Percentiles rank a stretch among this genome's conserved stretches.
Conservation (phyloP, 129 eudicot genomes). For the Saussurea involucrata region DNA sequence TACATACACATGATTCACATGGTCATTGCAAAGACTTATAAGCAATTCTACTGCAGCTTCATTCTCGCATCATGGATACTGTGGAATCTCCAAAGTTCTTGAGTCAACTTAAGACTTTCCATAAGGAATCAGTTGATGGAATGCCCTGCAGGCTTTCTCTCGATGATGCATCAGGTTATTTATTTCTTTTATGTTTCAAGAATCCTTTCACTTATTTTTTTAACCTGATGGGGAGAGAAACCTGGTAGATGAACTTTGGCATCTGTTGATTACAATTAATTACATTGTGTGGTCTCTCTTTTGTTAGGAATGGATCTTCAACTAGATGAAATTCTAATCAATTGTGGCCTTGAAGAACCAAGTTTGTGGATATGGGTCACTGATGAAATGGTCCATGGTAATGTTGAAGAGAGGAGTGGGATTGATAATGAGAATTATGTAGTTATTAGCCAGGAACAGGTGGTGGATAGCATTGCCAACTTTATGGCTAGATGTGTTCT, state of each 20-base stretch:
- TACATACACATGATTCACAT: background rate
- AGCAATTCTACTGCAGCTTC: conserved; percentile 46
- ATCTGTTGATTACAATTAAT: background rate
- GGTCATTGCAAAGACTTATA: background rate
- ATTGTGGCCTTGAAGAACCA: conserved; percentile 66
- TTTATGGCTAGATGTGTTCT: conserved; percentile 88
- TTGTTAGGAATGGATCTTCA: conserved; percentile 51
- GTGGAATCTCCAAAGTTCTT: conserved; percentile 67
- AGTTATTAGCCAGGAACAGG: conserved; percentile 75
- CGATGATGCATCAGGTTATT: conserved; percentile 47
- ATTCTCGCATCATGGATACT: conserved; percentile 54
- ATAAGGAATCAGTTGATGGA: conserved; percentile 30
- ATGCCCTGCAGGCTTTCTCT: conserved; percentile 33
- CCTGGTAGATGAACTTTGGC: background rate
- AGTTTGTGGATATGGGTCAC: conserved; percentile 98
- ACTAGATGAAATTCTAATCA: conserved; percentile 60
- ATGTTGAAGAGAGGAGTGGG: conserved; percentile 70
- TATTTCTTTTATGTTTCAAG: background rate
- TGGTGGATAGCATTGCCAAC: conserved; percentile 84
- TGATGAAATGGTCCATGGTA: conserved; percentile 64
- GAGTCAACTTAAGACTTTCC: conserved; percentile 48
- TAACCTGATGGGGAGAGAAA: background rate
- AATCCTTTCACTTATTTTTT: background rate
- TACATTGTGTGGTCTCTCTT: conserved; percentile 1
- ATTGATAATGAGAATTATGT: conserved; percentile 82